These are phyloP conservation scores for Pharnaceum exiguum DNA, from an alignment of 148 eudicot species.

Conservation along the genomic window DNA sequence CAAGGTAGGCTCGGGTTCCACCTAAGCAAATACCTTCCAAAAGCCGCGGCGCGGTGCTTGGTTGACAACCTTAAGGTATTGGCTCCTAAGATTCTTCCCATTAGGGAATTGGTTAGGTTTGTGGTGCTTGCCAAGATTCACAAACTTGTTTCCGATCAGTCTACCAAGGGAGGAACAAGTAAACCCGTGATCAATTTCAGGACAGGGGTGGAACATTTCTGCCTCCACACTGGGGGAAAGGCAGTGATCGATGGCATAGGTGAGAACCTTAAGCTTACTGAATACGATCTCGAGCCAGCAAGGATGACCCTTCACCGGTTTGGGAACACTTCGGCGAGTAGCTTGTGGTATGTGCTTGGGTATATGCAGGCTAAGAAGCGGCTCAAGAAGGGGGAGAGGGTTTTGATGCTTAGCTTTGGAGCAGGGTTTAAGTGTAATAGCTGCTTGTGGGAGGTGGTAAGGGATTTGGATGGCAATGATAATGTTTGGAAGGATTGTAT, in stretches of 20 bases:
- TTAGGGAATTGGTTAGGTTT: constrained; percentile 40
- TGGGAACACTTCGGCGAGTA: constrained; percentile 60
- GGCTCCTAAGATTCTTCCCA: constrained; percentile 55
- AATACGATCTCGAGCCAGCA: constrained; percentile 51
- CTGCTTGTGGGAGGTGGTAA: constrained; percentile 64
- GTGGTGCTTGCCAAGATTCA: constrained; percentile 7
- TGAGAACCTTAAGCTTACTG: constrained; percentile 24
- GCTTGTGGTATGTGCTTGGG: constrained; percentile 55
- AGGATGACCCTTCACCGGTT: constrained; percentile 60
- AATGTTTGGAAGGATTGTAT: constrained; percentile 61
- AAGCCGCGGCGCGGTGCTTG: constrained; percentile 54
- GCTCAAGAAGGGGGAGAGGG: constrained; percentile 41
- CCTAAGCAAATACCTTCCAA: constrained; percentile 57
- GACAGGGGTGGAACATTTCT: constrained; percentile 49
- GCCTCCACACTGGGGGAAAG: constrained; percentile 56
- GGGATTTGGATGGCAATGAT: constrained; percentile 37
- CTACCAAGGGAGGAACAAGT: not conserved
- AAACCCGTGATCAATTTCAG: constrained; percentile 35
- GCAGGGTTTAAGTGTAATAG: constrained; percentile 74
- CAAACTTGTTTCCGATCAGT: not conserved
- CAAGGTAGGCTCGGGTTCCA: constrained; percentile 50
- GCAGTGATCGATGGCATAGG: constrained; percentile 62
- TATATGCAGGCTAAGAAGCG: constrained; percentile 60
- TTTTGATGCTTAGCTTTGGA: constrained; percentile 56
- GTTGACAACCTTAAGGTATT: constrained; percentile 47